Base-by-base conservation (phyloP, 352 stramenopile genomes). In the Phytophthora pistaciae region DNA sequence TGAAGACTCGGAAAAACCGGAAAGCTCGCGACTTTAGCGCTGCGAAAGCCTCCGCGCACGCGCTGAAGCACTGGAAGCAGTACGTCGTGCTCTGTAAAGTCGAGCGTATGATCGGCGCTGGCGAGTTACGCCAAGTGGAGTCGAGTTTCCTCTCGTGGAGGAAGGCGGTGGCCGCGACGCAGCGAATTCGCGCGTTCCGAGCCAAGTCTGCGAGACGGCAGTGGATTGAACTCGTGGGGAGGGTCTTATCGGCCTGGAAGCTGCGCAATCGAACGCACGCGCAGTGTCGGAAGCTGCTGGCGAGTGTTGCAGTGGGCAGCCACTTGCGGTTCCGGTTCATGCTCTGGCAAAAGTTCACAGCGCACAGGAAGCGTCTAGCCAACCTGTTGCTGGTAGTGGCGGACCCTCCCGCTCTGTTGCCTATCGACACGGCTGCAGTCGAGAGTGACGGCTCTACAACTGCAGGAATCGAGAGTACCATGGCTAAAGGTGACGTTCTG, bases 21-120 rank as follows among this genome's bases (percentile, higher is more conserved):
- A 65, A 67, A 5, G 80, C 77, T 0, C 48, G 33, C 3, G 44
- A 29, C 6, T 79, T 83, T 16, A 46, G 21, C 1, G 23, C 48
- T 44, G 13, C 25, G 1, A 71, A 74, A 20, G 23, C 52, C 4
- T 66, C 57, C 16, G 36, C 38, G 14, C 54, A 49, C 18, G 52
- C 62, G 0, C 13, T 88, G 0, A 68, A 57, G 0, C 69, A 74
- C 16, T 92, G 85, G 85, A 78, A 69, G 8, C 60, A 76, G 23
- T 82, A 78, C 21, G 58, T 93, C 5, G 23, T 85, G 6, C 68
- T 91, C 2, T 77, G 57, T 29, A 90, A 85, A n/a, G 68, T 85
- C 3, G 77, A 90, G 63, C 64, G 66, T 0, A 87, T 93, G 82
- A 71, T 91, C 4, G 72, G 77, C 3, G 60, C 70, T 2, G 75